phyloP scores from a whole-genome alignment of 495 filamentous ascomycete species.

The Annulohypoxylon bovei region DNA sequence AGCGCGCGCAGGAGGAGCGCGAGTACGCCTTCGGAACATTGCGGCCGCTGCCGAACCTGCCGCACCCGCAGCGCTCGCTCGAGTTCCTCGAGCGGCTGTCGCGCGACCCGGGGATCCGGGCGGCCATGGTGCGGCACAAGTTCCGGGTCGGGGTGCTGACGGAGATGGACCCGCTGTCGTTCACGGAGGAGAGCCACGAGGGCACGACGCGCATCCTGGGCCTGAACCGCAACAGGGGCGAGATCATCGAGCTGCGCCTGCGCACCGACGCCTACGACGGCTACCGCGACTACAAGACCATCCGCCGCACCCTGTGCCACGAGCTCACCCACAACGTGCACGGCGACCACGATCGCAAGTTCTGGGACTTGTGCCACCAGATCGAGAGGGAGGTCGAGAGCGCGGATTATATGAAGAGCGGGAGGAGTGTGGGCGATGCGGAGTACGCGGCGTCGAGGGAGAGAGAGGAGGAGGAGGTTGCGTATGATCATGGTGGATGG shows the following conservation, averaged over 20 bases:
- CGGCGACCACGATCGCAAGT: conserved; percentile 81
- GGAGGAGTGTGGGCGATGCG: conserved; percentile 68
- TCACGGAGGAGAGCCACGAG: conserved; percentile 75
- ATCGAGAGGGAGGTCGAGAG: conserved; percentile 88
- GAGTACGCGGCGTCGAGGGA: conserved; percentile 74
- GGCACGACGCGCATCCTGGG: conserved; percentile 78
- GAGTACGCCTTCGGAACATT: conserved; percentile 85
- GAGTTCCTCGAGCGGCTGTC: conserved; percentile 80
- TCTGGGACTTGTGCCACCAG: conserved; percentile 86
- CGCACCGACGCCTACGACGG: conserved; percentile 95
- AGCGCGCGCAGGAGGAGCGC: conserved; percentile 58
- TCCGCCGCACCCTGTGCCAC: conserved; percentile 92
- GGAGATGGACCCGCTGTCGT: conserved; percentile 90
- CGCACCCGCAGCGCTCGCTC: conserved; percentile 71
- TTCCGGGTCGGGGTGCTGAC: conserved; percentile 90
- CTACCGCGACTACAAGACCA: conserved; percentile 88
- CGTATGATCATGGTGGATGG: conserved; percentile 85
- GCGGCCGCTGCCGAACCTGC: conserved; percentile 81
- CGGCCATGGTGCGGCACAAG: conserved; percentile 81
- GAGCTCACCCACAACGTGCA: conserved; percentile 94
- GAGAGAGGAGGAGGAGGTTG: conserved; percentile 66
- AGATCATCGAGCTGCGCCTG: conserved; percentile 90
- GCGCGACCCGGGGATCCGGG: conserved; percentile 84
- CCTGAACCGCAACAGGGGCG: conserved; percentile 85
- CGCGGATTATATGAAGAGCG: conserved; percentile 78